Base-by-base conservation (phyloP, 1,284 basidiomycete species). In the Porodaedalea pini region DNA sequence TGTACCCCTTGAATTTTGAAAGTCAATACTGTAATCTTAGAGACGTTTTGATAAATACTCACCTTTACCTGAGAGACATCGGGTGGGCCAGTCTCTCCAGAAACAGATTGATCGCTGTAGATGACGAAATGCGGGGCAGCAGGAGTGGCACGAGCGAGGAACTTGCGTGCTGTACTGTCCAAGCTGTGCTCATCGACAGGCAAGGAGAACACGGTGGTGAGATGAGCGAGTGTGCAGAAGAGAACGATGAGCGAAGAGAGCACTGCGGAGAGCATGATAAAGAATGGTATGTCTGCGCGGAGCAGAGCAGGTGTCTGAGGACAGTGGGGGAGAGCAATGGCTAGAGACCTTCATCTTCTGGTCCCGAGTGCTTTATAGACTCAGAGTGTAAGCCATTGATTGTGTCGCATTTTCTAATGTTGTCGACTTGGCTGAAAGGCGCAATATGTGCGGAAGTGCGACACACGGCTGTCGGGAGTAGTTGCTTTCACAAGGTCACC, bases 91-190 rank as follows among this genome's bases (percentile, higher is more conserved):
- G 66, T 75, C 3, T 68, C 65, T 0, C 75, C 70, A 56, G 70
- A 66, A 2, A 75, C 67, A 59, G 67, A 80, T 37, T 65, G 65
- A 62, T 83, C 80, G 29, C 69, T 72, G 64, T 83, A 83, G 6
- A 75, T 70, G 2, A 81, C 75, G 48, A 78, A 80, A 57, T 73
- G 73, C 27, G 78, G 77, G 0, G 78, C 71, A 48, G 72, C 69
- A 4, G 77, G 75, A 0, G 73, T 73, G 25, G 45, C 74, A 21
- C 72, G 73, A 58, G 70, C 70, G 62, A 78, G 49, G 52, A 78
- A 65, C 39, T 74, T 72, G 58, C 73, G 71, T 32, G 78, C 59
- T 11, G 19, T 34, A 19, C 8, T 6, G 51, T 58, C 51, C 19
- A 61, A 50, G 13, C 51, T 52, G 7, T 11, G n/a, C 13, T 17